Evolutionary conservation across 2,329 filamentous ascomycete genomes (phyloP).

Genomic region (Endocalyx cinctus): DNA sequence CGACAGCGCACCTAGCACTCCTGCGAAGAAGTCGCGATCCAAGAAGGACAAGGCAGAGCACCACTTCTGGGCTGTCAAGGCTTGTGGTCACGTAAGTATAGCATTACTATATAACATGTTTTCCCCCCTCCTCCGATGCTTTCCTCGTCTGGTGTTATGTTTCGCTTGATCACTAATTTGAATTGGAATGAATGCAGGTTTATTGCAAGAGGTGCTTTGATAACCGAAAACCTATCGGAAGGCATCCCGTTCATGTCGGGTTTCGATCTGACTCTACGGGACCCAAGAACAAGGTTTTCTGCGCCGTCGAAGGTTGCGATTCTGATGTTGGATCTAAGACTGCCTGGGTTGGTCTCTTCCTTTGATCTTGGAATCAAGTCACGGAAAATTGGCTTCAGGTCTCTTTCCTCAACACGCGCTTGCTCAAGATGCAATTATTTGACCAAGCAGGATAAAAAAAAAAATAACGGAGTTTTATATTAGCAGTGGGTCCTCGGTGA

Average conservation of each 20-base stretch:
- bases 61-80: constrained; percentile 88
- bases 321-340: constrained; percentile 49
- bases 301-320: constrained; percentile 53
- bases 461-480: no score
- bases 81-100: constrained; percentile 88
- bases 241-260: constrained; percentile 25
- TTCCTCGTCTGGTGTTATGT: not conserved
- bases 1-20: constrained; percentile 25
- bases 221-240: constrained; percentile 40
- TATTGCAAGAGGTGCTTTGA: constrained; percentile 61
- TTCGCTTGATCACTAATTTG: not conserved
- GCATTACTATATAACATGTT: constrained; percentile 15
- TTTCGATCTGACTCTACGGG: constrained; percentile 32
- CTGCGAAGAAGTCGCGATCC: constrained; percentile 36
- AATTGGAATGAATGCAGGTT: constrained; percentile 43
- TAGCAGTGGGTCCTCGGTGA: no score
- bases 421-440: no score
- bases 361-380: no score
- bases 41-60: constrained; percentile 60
- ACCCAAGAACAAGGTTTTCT: constrained; percentile 37
- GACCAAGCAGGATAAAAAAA: no score
- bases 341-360: constrained; percentile 59
- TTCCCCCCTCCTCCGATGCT: no score
- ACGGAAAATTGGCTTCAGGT: no score
- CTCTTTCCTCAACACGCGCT: no score